Evolutionary conservation across 2,329 filamentous ascomycete species (phyloP).

Genomic region (Monosporascus sp.): DNA sequence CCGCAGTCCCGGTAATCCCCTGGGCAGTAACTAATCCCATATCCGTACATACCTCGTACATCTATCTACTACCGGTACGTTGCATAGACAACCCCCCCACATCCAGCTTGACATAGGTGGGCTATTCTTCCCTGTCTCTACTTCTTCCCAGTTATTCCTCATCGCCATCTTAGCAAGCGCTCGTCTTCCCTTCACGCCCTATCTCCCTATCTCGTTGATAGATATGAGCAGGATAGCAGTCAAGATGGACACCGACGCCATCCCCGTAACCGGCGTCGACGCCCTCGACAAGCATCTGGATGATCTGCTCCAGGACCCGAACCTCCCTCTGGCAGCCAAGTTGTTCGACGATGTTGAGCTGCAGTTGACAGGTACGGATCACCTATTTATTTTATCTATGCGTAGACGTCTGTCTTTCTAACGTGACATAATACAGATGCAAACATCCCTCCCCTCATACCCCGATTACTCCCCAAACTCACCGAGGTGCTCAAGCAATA

Average conservation of each 20-base stretch:
- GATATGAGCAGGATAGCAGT: slow-evolving; percentile 29
- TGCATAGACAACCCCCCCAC: too few relatives aligned
- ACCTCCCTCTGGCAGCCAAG: slow-evolving; percentile 38
- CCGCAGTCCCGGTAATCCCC: too few relatives aligned
- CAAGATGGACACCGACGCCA: slow-evolving; percentile 34
- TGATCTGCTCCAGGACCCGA: slow-evolving; percentile 39
- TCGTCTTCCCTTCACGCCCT: neutral
- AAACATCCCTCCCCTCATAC: slow-evolving; percentile 48
- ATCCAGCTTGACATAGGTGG: neutral
- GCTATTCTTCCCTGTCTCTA: neutral
- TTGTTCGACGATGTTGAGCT: slow-evolving; percentile 56
- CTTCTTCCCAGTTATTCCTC: slow-evolving; percentile 1
- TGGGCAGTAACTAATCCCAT: too few relatives aligned
- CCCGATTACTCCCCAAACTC: slow-evolving; percentile 48
- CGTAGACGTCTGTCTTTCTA: neutral
- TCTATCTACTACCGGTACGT: too few relatives aligned
- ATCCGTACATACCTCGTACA: too few relatives aligned
- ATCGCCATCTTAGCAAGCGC: neutral
- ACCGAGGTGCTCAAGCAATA: slow-evolving; percentile 47
- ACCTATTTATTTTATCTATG: too few relatives aligned
- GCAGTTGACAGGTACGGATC: slow-evolving; percentile 46
- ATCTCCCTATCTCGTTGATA: neutral
- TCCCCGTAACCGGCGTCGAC: slow-evolving; percentile 46
- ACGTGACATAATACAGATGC: slow-evolving; percentile 30
- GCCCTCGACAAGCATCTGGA: slow-evolving; percentile 52